Conservation (phyloP, 305 asterid species). For the Fraxinus sp. region DNA sequence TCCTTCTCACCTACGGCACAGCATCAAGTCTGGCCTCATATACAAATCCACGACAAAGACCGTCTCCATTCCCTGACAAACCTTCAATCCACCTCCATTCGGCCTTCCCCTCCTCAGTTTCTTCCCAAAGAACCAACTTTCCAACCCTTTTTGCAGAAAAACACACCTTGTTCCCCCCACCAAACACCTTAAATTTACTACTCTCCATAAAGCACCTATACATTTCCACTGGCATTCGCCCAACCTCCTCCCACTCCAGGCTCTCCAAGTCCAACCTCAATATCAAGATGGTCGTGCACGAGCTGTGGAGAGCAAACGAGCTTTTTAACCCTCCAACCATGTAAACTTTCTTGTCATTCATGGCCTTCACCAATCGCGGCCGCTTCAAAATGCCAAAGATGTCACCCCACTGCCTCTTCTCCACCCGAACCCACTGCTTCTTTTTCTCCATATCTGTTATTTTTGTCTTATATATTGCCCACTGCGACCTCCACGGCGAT, state of each 20-base stretch:
- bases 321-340: slow-evolving; percentile 84
- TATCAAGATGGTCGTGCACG: slow-evolving; percentile 77
- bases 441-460: slow-evolving; percentile 43
- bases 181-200: slow-evolving; percentile 91
- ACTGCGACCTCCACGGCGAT: slow-evolving; percentile 92
- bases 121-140: slow-evolving; percentile 82
- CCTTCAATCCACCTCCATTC: slow-evolving; percentile 87
- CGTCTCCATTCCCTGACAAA: slow-evolving; percentile 83
- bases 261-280: slow-evolving; percentile 80
- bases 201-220: slow-evolving; percentile 71
- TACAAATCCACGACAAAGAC: slow-evolving; percentile 75
- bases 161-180: slow-evolving; percentile 78
- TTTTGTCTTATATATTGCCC: slow-evolving; percentile 78
- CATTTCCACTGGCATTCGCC: slow-evolving; percentile 86
- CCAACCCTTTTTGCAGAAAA: slow-evolving; percentile 87
- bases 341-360: slow-evolving; percentile 53
- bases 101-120: slow-evolving; percentile 47
- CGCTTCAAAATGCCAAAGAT: slow-evolving; percentile 75
- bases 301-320: slow-evolving; percentile 67
- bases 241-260: slow-evolving; percentile 91
- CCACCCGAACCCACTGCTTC: slow-evolving; percentile 76
- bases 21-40: slow-evolving; percentile 74
- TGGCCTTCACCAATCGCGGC: slow-evolving; percentile 70
- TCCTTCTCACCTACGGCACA: slow-evolving; percentile 34
- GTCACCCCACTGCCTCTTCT: slow-evolving; percentile 81